These are phyloP conservation scores for Annona cherimola DNA, from an alignment of 164 flowering plant genomes.

Conservation along the genomic window DNA sequence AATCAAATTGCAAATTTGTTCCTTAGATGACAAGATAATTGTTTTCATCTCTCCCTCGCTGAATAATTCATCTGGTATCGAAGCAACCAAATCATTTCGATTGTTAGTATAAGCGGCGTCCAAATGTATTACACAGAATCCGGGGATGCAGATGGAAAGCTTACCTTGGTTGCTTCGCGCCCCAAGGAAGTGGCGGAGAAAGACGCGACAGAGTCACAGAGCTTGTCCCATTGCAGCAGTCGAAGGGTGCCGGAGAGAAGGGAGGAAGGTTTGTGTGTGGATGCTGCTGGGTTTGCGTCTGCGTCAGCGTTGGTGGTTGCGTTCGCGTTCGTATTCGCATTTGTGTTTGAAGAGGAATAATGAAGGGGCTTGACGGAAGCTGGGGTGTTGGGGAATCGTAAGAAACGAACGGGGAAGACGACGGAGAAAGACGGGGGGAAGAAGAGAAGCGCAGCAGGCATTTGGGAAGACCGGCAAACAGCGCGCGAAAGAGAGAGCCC, in stretches of 20 bases:
- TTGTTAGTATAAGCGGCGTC: not conserved
- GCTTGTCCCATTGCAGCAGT: slow-evolving; percentile 80
- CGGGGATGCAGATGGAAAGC: not conserved
- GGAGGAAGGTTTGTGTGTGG: slow-evolving; percentile 12
- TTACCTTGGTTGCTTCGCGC: slow-evolving; percentile 57
- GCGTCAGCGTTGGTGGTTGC: too few species aligned
- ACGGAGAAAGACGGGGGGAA: not conserved
- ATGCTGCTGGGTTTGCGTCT: not conserved
- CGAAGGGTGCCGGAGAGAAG: slow-evolving; percentile 43
- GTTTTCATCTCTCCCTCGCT: too few species aligned
- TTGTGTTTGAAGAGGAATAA: not conserved
- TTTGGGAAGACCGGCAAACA: too few species aligned
- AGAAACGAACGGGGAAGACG: not conserved
- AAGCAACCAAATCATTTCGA: not conserved
- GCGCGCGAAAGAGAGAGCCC: too few species aligned
- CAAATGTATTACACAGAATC: not conserved
- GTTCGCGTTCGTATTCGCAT: too few species aligned
- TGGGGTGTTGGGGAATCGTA: not conserved
- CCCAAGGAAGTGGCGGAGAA: slow-evolving; percentile 78
- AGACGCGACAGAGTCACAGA: slow-evolving; percentile 75
- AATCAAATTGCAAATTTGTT: not conserved
- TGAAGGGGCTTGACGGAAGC: slow-evolving; percentile 3
- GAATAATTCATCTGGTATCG: too few species aligned
- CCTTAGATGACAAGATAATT: too few species aligned
- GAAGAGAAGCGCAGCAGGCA: not conserved